Percentiles rank a stretch among this genome's conserved stretches.
Evolutionary conservation across 1,139 yeast species (phyloP).

Genomic region (Geotrichum armillariae): DNA sequence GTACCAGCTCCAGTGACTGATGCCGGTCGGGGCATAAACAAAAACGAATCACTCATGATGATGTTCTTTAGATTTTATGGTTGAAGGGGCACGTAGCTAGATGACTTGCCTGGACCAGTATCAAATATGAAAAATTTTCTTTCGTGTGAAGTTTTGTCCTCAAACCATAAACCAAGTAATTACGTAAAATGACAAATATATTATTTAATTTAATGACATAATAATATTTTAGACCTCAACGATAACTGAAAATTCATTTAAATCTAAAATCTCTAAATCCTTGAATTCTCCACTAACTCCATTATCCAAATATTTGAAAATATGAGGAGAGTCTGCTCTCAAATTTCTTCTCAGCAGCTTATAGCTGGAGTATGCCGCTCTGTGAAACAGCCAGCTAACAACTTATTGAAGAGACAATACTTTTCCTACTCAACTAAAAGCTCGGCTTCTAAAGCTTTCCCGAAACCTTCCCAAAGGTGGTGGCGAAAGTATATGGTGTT

Average conservation of each 20-base stretch:
- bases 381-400: neutral
- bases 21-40: slow-evolving; percentile 35
- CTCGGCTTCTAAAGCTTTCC: neutral
- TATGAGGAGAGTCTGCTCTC: neutral
- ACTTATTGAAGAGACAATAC: neutral
- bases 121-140: neutral
- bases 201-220: no score
- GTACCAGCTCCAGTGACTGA: slow-evolving; percentile 31
- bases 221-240: no score
- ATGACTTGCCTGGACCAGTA: neutral
- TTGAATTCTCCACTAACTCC: no score
- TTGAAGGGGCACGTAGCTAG: neutral
- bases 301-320: no score
- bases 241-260: no score
- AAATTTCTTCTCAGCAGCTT: neutral
- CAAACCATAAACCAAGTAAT: neutral
- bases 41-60: slow-evolving; percentile 32
- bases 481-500: neutral
- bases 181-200: neutral
- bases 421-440: no score
- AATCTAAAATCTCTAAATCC: no score
- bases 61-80: neutral
- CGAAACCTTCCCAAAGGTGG: neutral
- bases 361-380: neutral
- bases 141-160: neutral